Percentiles rank a stretch among this genome's conserved stretches.
These are phyloP conservation scores for Aspergillus amoenus DNA, from an alignment of 2,329 filamentous ascomycete species.

Conservation along the genomic window DNA sequence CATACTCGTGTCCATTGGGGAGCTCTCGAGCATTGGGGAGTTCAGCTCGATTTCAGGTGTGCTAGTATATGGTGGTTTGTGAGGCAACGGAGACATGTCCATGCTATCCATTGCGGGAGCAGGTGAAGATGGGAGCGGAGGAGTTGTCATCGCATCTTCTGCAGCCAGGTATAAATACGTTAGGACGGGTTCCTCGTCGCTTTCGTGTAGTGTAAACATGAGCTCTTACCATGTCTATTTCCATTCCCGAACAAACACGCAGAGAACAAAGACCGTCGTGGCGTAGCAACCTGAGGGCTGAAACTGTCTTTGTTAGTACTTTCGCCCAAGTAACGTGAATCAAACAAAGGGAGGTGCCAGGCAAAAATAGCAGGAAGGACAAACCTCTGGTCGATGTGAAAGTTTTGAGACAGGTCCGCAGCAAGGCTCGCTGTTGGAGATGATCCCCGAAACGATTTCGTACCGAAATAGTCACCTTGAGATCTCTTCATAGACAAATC, in stretches of 20 bases:
- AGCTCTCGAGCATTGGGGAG: slow-evolving; percentile 67
- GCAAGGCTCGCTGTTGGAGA: slow-evolving; percentile 90
- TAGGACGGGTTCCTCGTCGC: slow-evolving; percentile 8
- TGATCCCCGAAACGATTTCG: slow-evolving; percentile 75
- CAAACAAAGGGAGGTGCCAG: slow-evolving; percentile 16
- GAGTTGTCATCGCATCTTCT: slow-evolving; percentile 75
- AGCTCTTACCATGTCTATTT: slow-evolving; percentile 57
- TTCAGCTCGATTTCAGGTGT: slow-evolving; percentile 63
- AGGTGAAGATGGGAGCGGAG: slow-evolving; percentile 79
- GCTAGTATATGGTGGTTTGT: slow-evolving; percentile 71
- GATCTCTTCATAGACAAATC: slow-evolving; percentile 69
- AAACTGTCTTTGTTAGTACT: slow-evolving; percentile 38
- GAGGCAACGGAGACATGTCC: slow-evolving; percentile 90
- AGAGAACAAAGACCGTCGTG: slow-evolving; percentile 81
- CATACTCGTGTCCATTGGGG: slow-evolving; percentile 43
- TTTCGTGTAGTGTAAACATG: neutral
- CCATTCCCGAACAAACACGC: slow-evolving; percentile 63
- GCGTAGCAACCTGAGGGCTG: slow-evolving; percentile 80
- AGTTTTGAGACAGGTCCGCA: slow-evolving; percentile 94
- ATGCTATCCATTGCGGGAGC: slow-evolving; percentile 71
- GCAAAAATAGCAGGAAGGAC: slow-evolving; percentile 27
- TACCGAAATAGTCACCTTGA: slow-evolving; percentile 74
- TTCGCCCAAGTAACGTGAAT: slow-evolving; percentile 15
- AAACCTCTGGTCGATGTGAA: slow-evolving; percentile 92
- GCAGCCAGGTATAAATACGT: slow-evolving; percentile 33